Conservation (phyloP, 2,329 filamentous ascomycete genomes). For the Pochonia chlamydosporia region DNA sequence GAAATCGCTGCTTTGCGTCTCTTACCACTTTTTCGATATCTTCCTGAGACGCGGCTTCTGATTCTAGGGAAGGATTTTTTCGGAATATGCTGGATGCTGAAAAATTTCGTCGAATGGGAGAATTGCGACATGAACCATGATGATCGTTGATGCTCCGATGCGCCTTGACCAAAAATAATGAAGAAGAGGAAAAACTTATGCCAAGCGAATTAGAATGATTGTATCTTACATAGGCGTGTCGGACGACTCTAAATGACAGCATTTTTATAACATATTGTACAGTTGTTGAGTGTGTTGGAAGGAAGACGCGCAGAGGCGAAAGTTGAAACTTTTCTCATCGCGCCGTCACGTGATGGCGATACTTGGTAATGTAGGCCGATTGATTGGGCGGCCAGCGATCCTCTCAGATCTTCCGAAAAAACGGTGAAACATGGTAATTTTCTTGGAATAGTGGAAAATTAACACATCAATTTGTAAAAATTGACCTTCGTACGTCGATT, state of each 20-base stretch:
- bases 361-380: constrained; percentile 8
- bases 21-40: constrained; percentile 61
- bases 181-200: not conserved
- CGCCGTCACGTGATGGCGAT: constrained; percentile 23
- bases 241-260: constrained; percentile 27
- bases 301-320: constrained; percentile 7
- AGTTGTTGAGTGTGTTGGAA: constrained; percentile 5
- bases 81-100: constrained; percentile 20
- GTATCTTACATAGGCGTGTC: constrained; percentile 26
- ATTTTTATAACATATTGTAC: constrained; percentile 20
- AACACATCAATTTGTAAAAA: too few species aligned
- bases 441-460: too few species aligned
- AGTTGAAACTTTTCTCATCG: constrained; percentile 18
- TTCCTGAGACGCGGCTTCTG: constrained; percentile 7
- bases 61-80: constrained; percentile 12
- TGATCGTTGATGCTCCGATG: not conserved
- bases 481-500: too few species aligned
- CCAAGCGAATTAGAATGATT: constrained; percentile 12
- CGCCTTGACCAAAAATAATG: not conserved
- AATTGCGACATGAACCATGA: not conserved
- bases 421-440: too few species aligned
- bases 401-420: not conserved
- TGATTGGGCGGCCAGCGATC: constrained; percentile 9
- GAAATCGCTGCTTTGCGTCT: constrained; percentile 67
- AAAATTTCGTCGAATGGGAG: constrained; percentile 17